These are phyloP conservation scores for Candida pseudoviswanathii DNA, from an alignment of 1,139 yeast genomes.

Conservation along the genomic window DNA sequence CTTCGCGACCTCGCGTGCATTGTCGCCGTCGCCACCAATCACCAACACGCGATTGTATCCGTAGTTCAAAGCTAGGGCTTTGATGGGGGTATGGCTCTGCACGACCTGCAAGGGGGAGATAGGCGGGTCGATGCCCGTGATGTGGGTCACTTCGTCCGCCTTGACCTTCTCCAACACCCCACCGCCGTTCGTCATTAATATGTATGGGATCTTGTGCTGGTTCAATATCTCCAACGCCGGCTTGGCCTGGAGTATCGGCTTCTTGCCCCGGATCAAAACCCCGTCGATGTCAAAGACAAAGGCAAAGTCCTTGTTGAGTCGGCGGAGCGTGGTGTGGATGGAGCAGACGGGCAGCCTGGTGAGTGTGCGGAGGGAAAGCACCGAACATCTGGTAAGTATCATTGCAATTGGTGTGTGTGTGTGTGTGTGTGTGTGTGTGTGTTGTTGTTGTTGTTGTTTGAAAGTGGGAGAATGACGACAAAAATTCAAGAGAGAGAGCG, in stretches of 20 bases:
- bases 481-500: neutral
- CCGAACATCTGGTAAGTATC: conserved; percentile 6
- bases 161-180: conserved; percentile 73
- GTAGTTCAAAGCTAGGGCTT: conserved; percentile 48
- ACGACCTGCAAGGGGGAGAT: conserved; percentile 69
- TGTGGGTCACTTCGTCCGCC: conserved; percentile 55
- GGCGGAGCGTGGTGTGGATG: conserved; percentile 5
- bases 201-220: conserved; percentile 67
- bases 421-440: too few relatives aligned
- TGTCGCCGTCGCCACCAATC: conserved; percentile 80
- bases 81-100: conserved; percentile 92
- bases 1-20: conserved; percentile 69
- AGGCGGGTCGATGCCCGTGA: conserved; percentile 40
- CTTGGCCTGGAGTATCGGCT: conserved; percentile 68
- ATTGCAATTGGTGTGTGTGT: neutral
- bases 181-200: conserved; percentile 91
- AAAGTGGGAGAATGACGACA: neutral
- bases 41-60: conserved; percentile 67
- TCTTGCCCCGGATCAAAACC: conserved; percentile 78
- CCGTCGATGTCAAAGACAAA: conserved; percentile 72
- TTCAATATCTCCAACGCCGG: conserved; percentile 64
- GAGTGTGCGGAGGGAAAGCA: neutral
- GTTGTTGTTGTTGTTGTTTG: too few relatives aligned
- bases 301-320: conserved; percentile 18
- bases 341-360: neutral